A percentile compares a stretch with the other conserved stretches of the same genome.
phyloP scores from a whole-genome alignment of 208 protist genomes.

The Herpetomonas samuelpessoai region DNA sequence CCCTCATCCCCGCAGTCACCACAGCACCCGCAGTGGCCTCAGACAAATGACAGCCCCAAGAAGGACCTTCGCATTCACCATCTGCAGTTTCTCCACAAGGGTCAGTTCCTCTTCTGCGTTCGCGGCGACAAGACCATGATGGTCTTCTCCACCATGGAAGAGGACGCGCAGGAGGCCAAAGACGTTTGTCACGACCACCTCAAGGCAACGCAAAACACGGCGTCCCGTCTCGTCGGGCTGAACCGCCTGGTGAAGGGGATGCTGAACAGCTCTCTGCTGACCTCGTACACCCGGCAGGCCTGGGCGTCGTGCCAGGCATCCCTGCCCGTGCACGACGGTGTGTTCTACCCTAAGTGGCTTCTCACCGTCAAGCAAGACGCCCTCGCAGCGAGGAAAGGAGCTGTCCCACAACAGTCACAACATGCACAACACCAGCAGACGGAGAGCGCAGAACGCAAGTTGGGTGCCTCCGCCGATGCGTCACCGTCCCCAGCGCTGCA shows the following conservation, averaged over 20 bases:
- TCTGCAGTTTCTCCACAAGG: constrained; percentile 32
- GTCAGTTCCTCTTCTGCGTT: constrained; percentile 29
- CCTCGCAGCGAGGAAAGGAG: no score
- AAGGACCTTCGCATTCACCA: constrained; percentile 23
- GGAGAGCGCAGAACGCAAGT: no score
- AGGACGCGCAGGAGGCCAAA: constrained; percentile 4
- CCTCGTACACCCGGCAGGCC: constrained; percentile 34
- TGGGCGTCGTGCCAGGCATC: constrained; percentile 55
- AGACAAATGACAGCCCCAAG: no score
- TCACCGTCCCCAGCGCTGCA: no score
- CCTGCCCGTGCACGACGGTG: constrained; percentile 31
- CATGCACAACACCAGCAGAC: no score
- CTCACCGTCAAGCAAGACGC: neutral
- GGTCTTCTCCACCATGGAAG: constrained; percentile 19
- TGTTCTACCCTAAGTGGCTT: constrained; percentile 55
- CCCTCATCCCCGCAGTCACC: no score
- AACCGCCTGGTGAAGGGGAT: constrained; percentile 14
- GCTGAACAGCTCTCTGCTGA: constrained; percentile 16
- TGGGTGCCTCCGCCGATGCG: no score
- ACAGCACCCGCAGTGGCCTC: no score
- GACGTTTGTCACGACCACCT: constrained; percentile 8
- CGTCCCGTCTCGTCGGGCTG: constrained; percentile 22
- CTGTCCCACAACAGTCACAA: no score
- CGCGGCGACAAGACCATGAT: constrained; percentile 18
- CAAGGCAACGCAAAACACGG: constrained; percentile 24